Evolutionary conservation across 2,329 filamentous ascomycete species (phyloP).

Genomic region (Diaporthe australafricana): DNA sequence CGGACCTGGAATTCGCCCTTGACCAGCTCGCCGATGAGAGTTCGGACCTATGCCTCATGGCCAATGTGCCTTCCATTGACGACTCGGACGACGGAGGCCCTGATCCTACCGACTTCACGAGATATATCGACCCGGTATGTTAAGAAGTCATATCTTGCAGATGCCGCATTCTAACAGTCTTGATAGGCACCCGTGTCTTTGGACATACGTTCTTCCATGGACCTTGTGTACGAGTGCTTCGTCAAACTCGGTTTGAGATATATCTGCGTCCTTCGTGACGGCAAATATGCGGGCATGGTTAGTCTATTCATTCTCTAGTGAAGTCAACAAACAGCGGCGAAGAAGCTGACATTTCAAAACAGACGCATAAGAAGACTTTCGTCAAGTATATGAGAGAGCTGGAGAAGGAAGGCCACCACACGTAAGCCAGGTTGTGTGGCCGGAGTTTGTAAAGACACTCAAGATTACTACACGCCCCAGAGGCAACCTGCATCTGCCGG

Average conservation of each 20-base stretch:
- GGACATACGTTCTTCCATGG: conserved; percentile 90
- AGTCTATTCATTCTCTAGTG: conserved; percentile 49
- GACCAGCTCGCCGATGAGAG: conserved; percentile 85
- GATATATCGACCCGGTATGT: conserved; percentile 86
- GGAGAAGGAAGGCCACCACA: conserved; percentile 62
- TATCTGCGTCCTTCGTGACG: conserved; percentile 88
- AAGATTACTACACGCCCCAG: conserved; percentile 8
- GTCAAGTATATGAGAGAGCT: conserved; percentile 92
- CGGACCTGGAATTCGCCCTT: conserved; percentile 92
- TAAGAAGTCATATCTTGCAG: not conserved
- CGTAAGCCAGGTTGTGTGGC: not conserved
- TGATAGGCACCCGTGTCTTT: conserved; percentile 82
- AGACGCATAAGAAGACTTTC: conserved; percentile 96
- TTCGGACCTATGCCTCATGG: conserved; percentile 84
- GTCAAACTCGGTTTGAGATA: conserved; percentile 93
- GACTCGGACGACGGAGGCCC: conserved; percentile 69
- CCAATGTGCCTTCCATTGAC: conserved; percentile 70
- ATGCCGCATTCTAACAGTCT: not conserved
- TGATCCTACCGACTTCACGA: conserved; percentile 87
- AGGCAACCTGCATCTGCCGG: conserved; percentile 19
- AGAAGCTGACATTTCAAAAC: conserved; percentile 35
- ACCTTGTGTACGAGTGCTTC: conserved; percentile 96
- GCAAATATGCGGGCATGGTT: conserved; percentile 89
- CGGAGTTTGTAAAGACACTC: not conserved
- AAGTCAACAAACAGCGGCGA: not conserved